Evolutionary conservation across 176 grass and related monocot genomes (phyloP).

Genomic region (Oryza brachyantha): DNA sequence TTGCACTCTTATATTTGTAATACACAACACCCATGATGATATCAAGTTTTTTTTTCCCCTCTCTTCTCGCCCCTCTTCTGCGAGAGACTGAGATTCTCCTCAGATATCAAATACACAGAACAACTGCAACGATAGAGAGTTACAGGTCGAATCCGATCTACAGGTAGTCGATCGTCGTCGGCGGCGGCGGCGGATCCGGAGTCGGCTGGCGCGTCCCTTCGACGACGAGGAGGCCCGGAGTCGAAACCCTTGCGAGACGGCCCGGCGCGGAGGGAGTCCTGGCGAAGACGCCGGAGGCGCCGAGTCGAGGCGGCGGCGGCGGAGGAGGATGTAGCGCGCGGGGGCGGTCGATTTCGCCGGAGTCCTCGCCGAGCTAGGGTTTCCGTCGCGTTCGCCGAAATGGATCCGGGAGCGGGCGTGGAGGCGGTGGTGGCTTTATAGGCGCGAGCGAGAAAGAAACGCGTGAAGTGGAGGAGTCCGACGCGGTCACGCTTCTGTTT

Average conservation of each 20-base stretch:
- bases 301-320: neutral
- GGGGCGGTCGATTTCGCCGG: neutral
- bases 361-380: conserved; percentile 30
- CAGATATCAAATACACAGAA: conserved; percentile 25
- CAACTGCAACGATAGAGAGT: neutral
- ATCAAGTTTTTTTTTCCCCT: neutral
- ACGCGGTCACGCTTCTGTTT: conserved; percentile 19
- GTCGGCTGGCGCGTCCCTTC: neutral
- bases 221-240: neutral
- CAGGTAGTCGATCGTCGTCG: neutral
- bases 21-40: conserved; percentile 60
- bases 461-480: conserved; percentile 16
- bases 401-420: neutral
- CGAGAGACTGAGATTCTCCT: conserved; percentile 14
- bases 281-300: neutral
- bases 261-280: conserved; percentile 15
- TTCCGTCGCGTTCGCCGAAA: neutral
- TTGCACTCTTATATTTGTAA: conserved; percentile 69
- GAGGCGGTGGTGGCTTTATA: conserved; percentile 12
- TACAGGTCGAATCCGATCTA: conserved; percentile 40
- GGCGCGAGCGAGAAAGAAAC: neutral
- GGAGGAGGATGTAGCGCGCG: neutral
- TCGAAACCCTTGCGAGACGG: neutral
- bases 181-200: neutral
- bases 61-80: conserved; percentile 7